These are phyloP conservation scores for Rhizophora mangle DNA, from an alignment of 345 rosid species.

Conservation along the genomic window DNA sequence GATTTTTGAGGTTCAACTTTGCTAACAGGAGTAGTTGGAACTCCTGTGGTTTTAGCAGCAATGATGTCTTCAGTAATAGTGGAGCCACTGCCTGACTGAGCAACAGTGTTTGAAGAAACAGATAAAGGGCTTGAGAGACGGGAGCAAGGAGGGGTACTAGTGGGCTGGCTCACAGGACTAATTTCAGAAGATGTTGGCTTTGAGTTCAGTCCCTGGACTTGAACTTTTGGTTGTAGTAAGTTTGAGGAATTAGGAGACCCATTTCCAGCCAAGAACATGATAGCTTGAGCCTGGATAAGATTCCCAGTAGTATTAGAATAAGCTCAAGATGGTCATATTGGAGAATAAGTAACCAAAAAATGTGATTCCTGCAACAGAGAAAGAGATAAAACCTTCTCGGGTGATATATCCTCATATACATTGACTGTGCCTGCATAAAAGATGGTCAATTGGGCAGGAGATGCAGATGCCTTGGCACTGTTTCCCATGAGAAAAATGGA, in stretches of 20 bases:
- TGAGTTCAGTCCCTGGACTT: conserved; percentile 33
- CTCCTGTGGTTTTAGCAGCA: conserved; percentile 38
- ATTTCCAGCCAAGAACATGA: conserved; percentile 75
- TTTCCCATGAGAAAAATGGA: conserved; percentile 22
- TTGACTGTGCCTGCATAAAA: conserved; percentile 72
- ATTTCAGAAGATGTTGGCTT: conserved; percentile 31
- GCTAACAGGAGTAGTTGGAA: conserved; percentile 30
- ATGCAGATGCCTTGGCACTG: conserved; percentile 42
- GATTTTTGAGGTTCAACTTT: conserved; percentile 40
- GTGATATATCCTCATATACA: conserved; percentile 68
- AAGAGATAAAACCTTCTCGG: conserved; percentile 56
- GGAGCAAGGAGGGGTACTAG: conserved; percentile 35
- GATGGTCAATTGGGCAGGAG: conserved; percentile 70
- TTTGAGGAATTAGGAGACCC: conserved; percentile 35
- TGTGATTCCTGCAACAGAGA: background rate
- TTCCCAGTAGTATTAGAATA: conserved; percentile 2
- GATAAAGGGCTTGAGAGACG: conserved; percentile 48
- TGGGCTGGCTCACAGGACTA: conserved; percentile 25
- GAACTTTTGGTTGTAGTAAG: conserved; percentile 30
- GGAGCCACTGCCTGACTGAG: conserved; percentile 44
- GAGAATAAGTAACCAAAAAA: conserved; percentile 1
- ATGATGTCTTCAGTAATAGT: conserved; percentile 41
- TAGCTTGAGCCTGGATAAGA: conserved; percentile 72
- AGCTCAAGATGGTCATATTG: conserved; percentile 1
- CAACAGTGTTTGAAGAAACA: conserved; percentile 53